Evolutionary conservation across 495 filamentous ascomycete species (phyloP), one percentile per base, ranked within the genome.

Genomic region (Talaromyces proteolyticus): DNA sequence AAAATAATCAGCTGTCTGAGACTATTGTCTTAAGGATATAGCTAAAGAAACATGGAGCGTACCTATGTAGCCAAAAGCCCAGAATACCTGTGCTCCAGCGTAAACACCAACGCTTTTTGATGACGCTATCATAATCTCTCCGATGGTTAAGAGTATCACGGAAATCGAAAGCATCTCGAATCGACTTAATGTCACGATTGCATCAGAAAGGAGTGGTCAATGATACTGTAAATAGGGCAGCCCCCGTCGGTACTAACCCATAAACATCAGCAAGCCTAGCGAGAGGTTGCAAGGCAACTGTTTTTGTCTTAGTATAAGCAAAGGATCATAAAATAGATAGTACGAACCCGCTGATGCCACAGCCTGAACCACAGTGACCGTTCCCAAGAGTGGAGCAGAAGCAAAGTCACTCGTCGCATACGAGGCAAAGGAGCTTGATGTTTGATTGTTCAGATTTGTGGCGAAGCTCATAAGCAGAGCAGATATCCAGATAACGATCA

Each of bases 51-150:
- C 18, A 4, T 24, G 22, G 8, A n/a, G n/a, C 22, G n/a, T 26
- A 45, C 43, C 43, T 25, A 45, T 45, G 17, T 45, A 45, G 3
- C 43, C 43, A 18, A 45, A 25, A 12, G 43, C 43, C 43, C 43
- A 45, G 17, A 45, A 45, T 16, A 45, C 43, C 11, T 45, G 43
- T 26, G 43, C 43, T 6, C 43, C 43, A 16, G 43, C 43, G 19
- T 45, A 45, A 17, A 45, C 43, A 16, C 43, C 29, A 22, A 45
- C 43, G 25, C 16, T 45, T 16, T 24, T 45, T 16, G 43, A 45
- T 16, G 43, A 45, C 16, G 43, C 43, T 45, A 45, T 45, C 43
- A 45, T 45, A 2, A 45, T 45, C 18, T 45, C 43, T 45, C 43
- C 43, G n/a, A 45, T 45, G 14, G 43, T 45, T 26, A 45, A 26